A percentile compares a stretch with the other conserved stretches of the same genome.
These are phyloP conservation scores for Annulohypoxylon moriforme DNA, from an alignment of 495 filamentous ascomycete species.

Conservation along the genomic window DNA sequence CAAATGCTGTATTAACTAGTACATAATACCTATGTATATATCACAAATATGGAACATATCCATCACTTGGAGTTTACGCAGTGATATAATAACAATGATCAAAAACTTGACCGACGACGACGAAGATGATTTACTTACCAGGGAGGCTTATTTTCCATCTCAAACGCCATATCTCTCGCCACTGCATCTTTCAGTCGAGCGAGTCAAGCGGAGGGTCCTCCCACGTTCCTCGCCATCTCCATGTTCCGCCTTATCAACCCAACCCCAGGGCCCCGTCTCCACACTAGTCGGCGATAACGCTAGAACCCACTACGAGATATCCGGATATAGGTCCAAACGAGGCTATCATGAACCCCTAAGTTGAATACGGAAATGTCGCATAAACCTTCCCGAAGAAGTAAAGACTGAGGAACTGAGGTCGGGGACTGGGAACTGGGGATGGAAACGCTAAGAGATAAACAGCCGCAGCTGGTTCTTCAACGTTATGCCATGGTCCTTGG, in stretches of 20 bases:
- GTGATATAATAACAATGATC: background rate
- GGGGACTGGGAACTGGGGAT: background rate
- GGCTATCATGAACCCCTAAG: slow-evolving; percentile 1
- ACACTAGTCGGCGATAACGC: background rate
- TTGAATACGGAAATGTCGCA: background rate
- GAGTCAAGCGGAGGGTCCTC: background rate
- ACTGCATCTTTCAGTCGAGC: background rate
- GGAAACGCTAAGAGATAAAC: slow-evolving; percentile 4
- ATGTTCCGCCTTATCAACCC: background rate
- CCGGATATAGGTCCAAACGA: background rate
- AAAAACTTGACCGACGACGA: background rate
- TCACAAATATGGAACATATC: background rate
- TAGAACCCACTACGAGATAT: background rate
- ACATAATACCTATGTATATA: background rate
- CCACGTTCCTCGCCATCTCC: background rate
- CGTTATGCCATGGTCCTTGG: background rate
- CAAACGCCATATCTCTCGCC: background rate
- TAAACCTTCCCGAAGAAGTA: background rate
- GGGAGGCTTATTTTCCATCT: background rate
- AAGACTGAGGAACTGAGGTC: background rate
- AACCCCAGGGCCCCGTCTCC: background rate
- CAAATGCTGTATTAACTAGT: background rate
- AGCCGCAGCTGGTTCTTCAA: background rate
- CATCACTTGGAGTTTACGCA: background rate
- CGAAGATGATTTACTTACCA: too few species aligned